Conservation (phyloP, 225 moss, liverwort and hornwort species). For the Sphagnum contortum region DNA sequence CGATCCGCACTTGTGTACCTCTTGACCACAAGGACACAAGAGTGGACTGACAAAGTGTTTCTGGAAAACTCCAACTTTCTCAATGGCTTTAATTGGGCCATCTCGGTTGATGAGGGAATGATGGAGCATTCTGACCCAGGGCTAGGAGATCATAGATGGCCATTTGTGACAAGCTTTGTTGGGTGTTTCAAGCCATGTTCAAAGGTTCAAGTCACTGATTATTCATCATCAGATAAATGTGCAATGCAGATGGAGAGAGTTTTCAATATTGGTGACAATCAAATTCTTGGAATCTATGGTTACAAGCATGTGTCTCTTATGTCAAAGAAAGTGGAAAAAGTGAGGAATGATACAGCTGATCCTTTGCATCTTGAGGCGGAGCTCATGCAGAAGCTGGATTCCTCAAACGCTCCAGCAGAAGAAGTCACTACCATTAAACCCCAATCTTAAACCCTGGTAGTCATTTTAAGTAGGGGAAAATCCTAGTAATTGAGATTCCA, state of each 20-base stretch:
- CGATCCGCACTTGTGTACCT: conserved; percentile 27
- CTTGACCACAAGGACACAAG: conserved; percentile 4
- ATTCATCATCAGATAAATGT: conserved; percentile 25
- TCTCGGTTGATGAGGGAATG: conserved; percentile 39
- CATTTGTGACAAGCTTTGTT: conserved; percentile 40
- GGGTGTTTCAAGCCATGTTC: conserved; percentile 31
- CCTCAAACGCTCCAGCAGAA: no score
- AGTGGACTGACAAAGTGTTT: conserved; percentile 29
- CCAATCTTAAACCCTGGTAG: no score
- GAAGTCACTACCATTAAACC: no score
- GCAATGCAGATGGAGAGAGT: conserved; percentile 35
- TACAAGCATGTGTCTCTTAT: conserved; percentile 25
- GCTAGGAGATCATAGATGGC: conserved; percentile 32
- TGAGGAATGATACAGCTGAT: conserved; percentile 28
- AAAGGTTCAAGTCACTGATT: background rate
- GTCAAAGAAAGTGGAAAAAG: conserved; percentile 19
- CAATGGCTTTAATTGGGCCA: conserved; percentile 42
- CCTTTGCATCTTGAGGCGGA: conserved; percentile 8
- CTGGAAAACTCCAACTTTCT: conserved; percentile 32
- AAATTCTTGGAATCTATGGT: conserved; percentile 25
- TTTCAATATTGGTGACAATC: conserved; percentile 44
- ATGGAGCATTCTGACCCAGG: conserved; percentile 27
- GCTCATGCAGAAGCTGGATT: background rate
- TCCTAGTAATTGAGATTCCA: no score
- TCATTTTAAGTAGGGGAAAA: no score